These are phyloP conservation scores for Blastocystis sp. DNA, from an alignment of 352 stramenopile genomes.

Conservation along the genomic window DNA sequence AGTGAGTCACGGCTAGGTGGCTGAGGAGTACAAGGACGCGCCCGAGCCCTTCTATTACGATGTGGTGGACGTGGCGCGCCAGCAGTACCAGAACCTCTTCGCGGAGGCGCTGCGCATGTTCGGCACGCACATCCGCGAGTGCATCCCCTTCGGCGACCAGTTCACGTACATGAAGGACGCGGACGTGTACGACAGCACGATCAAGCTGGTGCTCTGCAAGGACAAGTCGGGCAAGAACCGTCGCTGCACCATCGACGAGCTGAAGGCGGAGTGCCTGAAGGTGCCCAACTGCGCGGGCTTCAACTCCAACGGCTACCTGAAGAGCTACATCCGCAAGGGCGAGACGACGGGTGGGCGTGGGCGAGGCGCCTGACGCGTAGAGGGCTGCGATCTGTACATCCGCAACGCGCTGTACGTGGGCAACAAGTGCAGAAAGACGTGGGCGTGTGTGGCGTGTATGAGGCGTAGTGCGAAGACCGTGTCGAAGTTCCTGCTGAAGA, in stretches of 20 bases:
- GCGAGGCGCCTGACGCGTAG: background rate
- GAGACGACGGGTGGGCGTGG: background rate
- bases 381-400: background rate
- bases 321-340: background rate
- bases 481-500: background rate
- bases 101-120: slow-evolving; percentile 5
- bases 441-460: background rate
- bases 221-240: background rate
- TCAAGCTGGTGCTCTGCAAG: slow-evolving; percentile 5
- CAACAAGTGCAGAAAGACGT: background rate
- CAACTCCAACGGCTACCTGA: background rate
- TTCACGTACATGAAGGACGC: background rate
- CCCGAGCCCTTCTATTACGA: slow-evolving; percentile 81
- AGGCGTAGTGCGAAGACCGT: background rate
- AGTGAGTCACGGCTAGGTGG: background rate
- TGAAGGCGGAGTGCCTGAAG: slow-evolving; percentile 31
- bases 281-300: slow-evolving; percentile 11
- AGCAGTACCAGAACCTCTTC: slow-evolving; percentile 81
- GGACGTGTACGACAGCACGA: slow-evolving; percentile 26
- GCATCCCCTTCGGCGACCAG: background rate
- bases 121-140: background rate
- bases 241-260: slow-evolving; percentile 16
- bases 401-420: background rate
- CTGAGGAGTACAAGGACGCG: slow-evolving; percentile 31
- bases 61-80: slow-evolving; percentile 82